These are phyloP conservation scores for Schwanniomyces pseudopolymorphus DNA, from an alignment of 805 yeast species.

Conservation along the genomic window DNA sequence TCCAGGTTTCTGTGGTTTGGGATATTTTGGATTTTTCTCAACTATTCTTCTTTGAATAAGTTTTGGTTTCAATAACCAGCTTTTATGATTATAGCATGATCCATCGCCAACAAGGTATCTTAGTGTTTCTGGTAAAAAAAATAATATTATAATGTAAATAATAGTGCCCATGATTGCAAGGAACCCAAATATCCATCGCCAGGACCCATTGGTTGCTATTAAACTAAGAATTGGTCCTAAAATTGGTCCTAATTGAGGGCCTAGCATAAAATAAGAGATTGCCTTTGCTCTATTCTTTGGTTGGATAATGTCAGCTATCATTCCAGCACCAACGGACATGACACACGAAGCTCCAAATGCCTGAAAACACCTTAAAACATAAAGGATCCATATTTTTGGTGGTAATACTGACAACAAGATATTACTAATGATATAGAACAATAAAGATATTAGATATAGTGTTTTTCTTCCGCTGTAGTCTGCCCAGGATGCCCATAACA, in stretches of 20 bases:
- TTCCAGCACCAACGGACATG: constrained; percentile 37
- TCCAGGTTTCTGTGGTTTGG: constrained; percentile 48
- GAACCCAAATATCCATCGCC: constrained; percentile 38
- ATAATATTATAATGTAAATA: constrained; percentile 21
- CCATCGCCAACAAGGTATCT: constrained; percentile 40
- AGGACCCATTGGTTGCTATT: constrained; percentile 23
- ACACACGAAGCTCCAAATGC: constrained; percentile 40
- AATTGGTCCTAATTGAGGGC: constrained; percentile 40
- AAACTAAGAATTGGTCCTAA: constrained; percentile 35
- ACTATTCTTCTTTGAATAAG: constrained; percentile 22
- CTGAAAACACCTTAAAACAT: constrained; percentile 30
- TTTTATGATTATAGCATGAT: constrained; percentile 13
- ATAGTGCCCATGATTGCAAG: constrained; percentile 26
- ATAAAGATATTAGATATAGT: constrained; percentile 25
- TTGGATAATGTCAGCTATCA: constrained; percentile 30
- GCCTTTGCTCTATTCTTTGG: constrained; percentile 30
- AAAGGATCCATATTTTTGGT: constrained; percentile 27
- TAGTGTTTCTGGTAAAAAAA: constrained; percentile 41
- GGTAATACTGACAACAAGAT: constrained; percentile 30
- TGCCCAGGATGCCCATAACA: constrained; percentile 56
- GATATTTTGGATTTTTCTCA: constrained; percentile 26
- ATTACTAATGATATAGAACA: constrained; percentile 26
- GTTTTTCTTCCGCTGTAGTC: constrained; percentile 50
- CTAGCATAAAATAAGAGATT: constrained; percentile 36
- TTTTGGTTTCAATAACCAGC: constrained; percentile 28